Conservation (phyloP, 1,284 basidiomycete genomes). For the Albatrellus sp. region DNA sequence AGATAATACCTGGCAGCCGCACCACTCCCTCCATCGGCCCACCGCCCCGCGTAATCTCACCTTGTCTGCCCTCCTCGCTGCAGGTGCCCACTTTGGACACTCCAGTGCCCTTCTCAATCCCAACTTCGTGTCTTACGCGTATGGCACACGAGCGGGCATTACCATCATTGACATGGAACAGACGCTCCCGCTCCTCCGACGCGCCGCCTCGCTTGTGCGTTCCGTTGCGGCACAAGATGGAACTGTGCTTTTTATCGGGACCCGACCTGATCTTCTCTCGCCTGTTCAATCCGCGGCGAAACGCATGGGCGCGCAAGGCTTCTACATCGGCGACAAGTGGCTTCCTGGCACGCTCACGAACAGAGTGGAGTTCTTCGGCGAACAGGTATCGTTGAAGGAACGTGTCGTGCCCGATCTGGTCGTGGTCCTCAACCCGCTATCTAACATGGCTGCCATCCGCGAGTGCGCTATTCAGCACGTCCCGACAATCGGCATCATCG, state of each 20-base stretch:
- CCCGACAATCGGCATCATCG: slow-evolving; percentile 83
- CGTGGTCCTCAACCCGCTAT: slow-evolving; percentile 80
- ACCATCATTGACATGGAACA: slow-evolving; percentile 94
- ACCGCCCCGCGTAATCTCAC: slow-evolving; percentile 53
- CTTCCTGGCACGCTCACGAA: slow-evolving; percentile 92
- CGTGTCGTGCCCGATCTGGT: slow-evolving; percentile 78
- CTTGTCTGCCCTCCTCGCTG: slow-evolving; percentile 81
- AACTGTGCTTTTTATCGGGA: slow-evolving; percentile 84
- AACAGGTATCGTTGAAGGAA: slow-evolving; percentile 40
- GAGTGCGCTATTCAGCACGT: slow-evolving; percentile 79
- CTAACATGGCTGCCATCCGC: slow-evolving; percentile 73
- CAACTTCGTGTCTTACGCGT: slow-evolving; percentile 87
- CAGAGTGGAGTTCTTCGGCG: slow-evolving; percentile 66
- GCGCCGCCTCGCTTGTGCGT: slow-evolving; percentile 81
- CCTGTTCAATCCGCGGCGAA: slow-evolving; percentile 74
- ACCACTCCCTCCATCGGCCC: slow-evolving; percentile 62
- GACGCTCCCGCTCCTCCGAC: slow-evolving; percentile 83
- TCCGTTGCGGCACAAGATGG: slow-evolving; percentile 78
- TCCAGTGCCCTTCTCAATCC: slow-evolving; percentile 73
- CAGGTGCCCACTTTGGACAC: slow-evolving; percentile 93
- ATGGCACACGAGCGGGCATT: slow-evolving; percentile 83
- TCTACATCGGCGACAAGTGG: slow-evolving; percentile 83
- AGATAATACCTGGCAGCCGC: slow-evolving; percentile 61
- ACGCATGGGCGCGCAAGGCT: slow-evolving; percentile 68
- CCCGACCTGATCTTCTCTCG: slow-evolving; percentile 65